phyloP scores from a whole-genome alignment of 345 rosid species.

The Draba incana region DNA sequence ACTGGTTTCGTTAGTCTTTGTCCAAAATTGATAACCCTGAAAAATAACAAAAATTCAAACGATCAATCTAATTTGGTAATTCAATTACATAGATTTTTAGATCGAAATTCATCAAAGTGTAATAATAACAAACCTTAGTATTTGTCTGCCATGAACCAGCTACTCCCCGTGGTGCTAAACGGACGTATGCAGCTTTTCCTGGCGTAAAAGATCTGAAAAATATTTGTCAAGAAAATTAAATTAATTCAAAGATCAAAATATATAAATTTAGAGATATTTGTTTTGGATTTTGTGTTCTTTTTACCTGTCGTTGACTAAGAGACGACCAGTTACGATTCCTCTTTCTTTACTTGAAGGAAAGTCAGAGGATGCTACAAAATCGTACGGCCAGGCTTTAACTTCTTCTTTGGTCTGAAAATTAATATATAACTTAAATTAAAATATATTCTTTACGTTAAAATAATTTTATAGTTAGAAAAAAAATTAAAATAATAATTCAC shows the following conservation, averaged over 20 bases:
- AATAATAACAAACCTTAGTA: slow-evolving; percentile 52
- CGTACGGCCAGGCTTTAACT: slow-evolving; percentile 75
- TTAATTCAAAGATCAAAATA: neutral
- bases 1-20: slow-evolving; percentile 55
- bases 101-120: too few species aligned
- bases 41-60: neutral
- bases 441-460: too few species aligned
- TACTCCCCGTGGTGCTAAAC: slow-evolving; percentile 79
- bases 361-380: slow-evolving; percentile 54
- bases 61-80: neutral
- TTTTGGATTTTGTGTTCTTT: neutral
- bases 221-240: neutral
- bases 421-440: neutral
- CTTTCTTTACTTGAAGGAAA: slow-evolving; percentile 49
- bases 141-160: slow-evolving; percentile 87
- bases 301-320: slow-evolving; percentile 52
- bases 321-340: slow-evolving; percentile 48
- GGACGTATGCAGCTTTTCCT: slow-evolving; percentile 66
- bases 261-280: neutral
- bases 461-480: too few species aligned
- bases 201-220: slow-evolving; percentile 27
- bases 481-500: too few species aligned
- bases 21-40: slow-evolving; percentile 94
- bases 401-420: slow-evolving; percentile 52
- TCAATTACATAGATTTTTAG: too few species aligned